Percentiles rank a stretch among this genome's conserved stretches.
phyloP scores from a whole-genome alignment of 495 filamentous ascomycete genomes.

The Hypoxylon cercidicola region DNA sequence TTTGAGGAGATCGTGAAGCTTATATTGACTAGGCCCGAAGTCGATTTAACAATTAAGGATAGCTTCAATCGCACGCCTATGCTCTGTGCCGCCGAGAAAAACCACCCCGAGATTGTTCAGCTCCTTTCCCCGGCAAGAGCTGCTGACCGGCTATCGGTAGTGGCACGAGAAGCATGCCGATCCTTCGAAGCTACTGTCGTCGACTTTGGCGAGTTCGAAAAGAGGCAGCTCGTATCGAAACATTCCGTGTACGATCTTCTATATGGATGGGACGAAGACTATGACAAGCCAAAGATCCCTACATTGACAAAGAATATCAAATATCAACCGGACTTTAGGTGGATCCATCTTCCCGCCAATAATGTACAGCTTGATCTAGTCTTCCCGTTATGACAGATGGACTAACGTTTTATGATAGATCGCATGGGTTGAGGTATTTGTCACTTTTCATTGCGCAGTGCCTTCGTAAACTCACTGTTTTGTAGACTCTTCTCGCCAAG shows the following conservation, averaged over 20 bases:
- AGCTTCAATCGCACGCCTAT: constrained; percentile 71
- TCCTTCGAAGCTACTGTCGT: constrained; percentile 75
- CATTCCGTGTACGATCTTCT: constrained; percentile 69
- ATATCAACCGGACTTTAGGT: constrained; percentile 68
- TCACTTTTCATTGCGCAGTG: constrained; percentile 46
- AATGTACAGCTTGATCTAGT: constrained; percentile 42
- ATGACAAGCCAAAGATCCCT: constrained; percentile 63
- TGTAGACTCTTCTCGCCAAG: constrained; percentile 70
- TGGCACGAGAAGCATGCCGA: constrained; percentile 66
- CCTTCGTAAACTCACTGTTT: constrained; percentile 62
- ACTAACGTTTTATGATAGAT: constrained; percentile 43
- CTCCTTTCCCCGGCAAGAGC: constrained; percentile 66
- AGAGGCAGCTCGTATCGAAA: constrained; percentile 67
- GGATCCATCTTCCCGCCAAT: constrained; percentile 74
- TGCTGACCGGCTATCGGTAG: constrained; percentile 60
- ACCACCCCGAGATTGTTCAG: constrained; percentile 65
- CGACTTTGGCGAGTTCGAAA: constrained; percentile 74
- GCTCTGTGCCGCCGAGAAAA: constrained; percentile 68
- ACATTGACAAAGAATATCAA: constrained; percentile 63
- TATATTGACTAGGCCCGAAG: constrained; percentile 58
- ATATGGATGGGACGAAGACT: constrained; percentile 68
- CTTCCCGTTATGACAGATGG: constrained; percentile 8
- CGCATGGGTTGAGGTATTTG: constrained; percentile 50
- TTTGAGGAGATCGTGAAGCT: constrained; percentile 66
- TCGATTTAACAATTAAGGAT: constrained; percentile 63